Evolutionary conservation across 2,329 filamentous ascomycete species (phyloP).

Genomic region (Periconia digitata): DNA sequence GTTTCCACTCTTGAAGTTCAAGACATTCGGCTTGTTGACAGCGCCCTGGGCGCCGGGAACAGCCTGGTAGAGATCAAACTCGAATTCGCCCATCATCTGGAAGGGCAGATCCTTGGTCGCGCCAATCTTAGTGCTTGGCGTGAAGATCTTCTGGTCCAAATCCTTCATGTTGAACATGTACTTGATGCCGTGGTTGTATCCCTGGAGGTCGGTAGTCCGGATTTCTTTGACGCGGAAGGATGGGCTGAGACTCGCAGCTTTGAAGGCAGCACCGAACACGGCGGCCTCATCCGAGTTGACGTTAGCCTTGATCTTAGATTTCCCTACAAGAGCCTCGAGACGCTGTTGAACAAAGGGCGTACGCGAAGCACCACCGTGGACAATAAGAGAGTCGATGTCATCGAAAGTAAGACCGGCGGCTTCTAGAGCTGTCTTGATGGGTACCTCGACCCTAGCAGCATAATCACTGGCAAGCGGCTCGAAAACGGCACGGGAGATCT

Average conservation of each 20-base stretch:
- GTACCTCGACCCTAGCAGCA: conserved; percentile 66
- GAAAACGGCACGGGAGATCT: conserved; percentile 76
- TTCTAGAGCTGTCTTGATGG: conserved; percentile 73
- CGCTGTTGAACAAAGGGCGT: conserved; percentile 93
- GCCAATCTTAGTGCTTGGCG: conserved; percentile 72
- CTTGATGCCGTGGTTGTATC: conserved; percentile 73
- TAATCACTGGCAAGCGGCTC: conserved; percentile 74
- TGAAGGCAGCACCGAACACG: conserved; percentile 93
- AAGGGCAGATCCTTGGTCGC: conserved; percentile 82
- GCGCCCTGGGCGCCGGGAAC: conserved; percentile 52
- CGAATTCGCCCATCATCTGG: conserved; percentile 79
- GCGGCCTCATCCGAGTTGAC: conserved; percentile 97
- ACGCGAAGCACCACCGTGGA: conserved; percentile 86
- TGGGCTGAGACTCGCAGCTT: conserved; percentile 86
- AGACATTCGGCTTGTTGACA: conserved; percentile 60
- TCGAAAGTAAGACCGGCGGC: conserved; percentile 70
- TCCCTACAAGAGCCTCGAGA: conserved; percentile 73
- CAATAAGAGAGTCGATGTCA: conserved; percentile 86
- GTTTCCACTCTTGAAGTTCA: conserved; percentile 75
- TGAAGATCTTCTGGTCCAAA: conserved; percentile 81
- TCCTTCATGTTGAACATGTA: conserved; percentile 71
- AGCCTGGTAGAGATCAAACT: conserved; percentile 77
- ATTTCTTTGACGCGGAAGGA: conserved; percentile 99
- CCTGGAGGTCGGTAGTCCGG: conserved; percentile 72
- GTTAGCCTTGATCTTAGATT: conserved; percentile 83